Conservation (phyloP, 345 rosid species). For the Camelina neglecta region DNA sequence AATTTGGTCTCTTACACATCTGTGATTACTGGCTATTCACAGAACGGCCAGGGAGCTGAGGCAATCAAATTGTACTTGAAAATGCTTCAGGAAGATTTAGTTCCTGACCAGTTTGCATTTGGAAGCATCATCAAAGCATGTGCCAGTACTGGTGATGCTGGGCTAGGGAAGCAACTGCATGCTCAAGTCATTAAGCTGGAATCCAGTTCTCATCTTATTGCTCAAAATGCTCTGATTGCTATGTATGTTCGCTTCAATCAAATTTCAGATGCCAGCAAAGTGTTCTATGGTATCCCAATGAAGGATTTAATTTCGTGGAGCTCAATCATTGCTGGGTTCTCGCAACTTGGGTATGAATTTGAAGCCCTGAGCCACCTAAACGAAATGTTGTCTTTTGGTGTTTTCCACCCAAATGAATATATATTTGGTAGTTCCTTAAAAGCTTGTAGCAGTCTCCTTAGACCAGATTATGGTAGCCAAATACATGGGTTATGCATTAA, state of each 20-base stretch:
- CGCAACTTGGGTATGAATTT: constrained; percentile 57
- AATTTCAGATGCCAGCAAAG: constrained; percentile 53
- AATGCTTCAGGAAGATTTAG: constrained; percentile 52
- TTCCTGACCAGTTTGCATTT: constrained; percentile 59
- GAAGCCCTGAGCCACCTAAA: constrained; percentile 57
- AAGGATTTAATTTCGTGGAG: constrained; percentile 75
- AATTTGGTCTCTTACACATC: constrained; percentile 86
- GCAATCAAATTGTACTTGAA: constrained; percentile 52
- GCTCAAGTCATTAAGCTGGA: constrained; percentile 57
- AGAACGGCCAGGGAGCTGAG: constrained; percentile 53
- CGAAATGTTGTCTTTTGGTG: constrained; percentile 56
- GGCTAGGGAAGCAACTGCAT: constrained; percentile 63
- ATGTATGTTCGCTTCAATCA: constrained; percentile 61
- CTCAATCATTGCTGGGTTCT: constrained; percentile 62
- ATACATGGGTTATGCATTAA: constrained; percentile 61
- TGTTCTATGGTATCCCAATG: constrained; percentile 47
- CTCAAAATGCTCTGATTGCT: constrained; percentile 66
- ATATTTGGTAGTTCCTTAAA: constrained; percentile 61
- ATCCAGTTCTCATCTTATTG: constrained; percentile 47
- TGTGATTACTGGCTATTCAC: constrained; percentile 79
- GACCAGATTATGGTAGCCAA: constrained; percentile 59
- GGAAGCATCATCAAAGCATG: constrained; percentile 64
- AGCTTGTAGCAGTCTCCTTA: constrained; percentile 58
- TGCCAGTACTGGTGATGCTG: constrained; percentile 44
- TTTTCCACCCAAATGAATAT: constrained; percentile 57